Evolutionary conservation across 352 stramenopile species (phyloP).

Genomic region (Saprolegnia parasitica): DNA sequence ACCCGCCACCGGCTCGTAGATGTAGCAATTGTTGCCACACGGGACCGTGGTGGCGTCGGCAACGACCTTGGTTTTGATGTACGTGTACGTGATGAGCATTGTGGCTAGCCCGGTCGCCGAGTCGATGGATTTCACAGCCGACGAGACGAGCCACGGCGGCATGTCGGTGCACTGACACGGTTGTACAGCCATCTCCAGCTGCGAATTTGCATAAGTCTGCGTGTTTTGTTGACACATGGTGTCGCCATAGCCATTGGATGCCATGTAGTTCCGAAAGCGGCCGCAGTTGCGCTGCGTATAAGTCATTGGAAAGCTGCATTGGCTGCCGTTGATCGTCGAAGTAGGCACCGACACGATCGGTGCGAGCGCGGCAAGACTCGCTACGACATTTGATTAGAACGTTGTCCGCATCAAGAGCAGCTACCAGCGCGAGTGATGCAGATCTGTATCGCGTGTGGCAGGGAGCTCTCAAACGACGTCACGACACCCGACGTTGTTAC

Average conservation of each 20-base stretch:
- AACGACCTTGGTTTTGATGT: slow-evolving; percentile 15
- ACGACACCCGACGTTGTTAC: too few relatives aligned
- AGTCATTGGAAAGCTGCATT: too few relatives aligned
- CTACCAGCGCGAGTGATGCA: too few relatives aligned
- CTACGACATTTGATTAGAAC: too few relatives aligned
- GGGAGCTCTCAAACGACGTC: too few relatives aligned
- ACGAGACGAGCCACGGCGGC: slow-evolving; percentile 6
- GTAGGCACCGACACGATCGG: too few relatives aligned
- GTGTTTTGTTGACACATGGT: not conserved
- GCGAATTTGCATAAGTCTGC: slow-evolving; percentile 1
- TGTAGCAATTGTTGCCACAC: slow-evolving; percentile 11
- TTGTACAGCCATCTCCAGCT: slow-evolving; percentile 4
- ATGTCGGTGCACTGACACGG: slow-evolving; percentile 17
- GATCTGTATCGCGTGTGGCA: too few relatives aligned
- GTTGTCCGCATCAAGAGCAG: too few relatives aligned
- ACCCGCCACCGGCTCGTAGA: not conserved
- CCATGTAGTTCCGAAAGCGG: slow-evolving; percentile 8
- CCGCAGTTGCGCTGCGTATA: not conserved
- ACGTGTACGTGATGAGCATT: slow-evolving; percentile 7
- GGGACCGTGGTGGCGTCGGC: not conserved
- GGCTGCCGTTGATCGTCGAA: too few relatives aligned
- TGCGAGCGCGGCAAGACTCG: too few relatives aligned
- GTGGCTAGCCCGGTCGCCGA: not conserved
- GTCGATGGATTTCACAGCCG: not conserved
- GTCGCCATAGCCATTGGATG: not conserved